Conservation (phyloP, 176 grass and related monocot genomes). For the Musa acuminata region DNA sequence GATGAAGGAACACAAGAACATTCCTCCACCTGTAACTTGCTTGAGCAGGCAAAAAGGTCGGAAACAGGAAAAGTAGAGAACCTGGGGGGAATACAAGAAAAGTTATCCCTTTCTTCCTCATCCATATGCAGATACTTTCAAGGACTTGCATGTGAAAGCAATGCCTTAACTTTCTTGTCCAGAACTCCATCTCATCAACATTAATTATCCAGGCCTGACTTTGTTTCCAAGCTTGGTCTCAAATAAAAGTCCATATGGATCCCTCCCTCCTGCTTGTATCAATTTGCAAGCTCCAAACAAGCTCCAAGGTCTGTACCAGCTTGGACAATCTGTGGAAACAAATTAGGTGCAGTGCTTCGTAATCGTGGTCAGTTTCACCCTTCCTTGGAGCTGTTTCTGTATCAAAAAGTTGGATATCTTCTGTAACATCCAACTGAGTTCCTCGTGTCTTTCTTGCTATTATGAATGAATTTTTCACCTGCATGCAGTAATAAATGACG, state of each 20-base stretch:
- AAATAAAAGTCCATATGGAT: slow-evolving; percentile 3
- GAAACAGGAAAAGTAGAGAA: neutral
- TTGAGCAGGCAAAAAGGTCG: neutral
- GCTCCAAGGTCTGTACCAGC: neutral
- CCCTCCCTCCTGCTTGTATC: neutral
- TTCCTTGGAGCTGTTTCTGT: neutral
- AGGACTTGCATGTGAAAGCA: neutral
- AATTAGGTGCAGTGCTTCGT: slow-evolving; percentile 12
- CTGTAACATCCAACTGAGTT: neutral
- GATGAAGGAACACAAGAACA: too few relatives aligned
- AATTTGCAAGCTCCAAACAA: neutral
- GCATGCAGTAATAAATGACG: neutral
- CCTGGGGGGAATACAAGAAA: neutral
- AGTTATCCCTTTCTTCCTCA: neutral
- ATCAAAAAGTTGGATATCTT: neutral
- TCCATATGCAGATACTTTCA: neutral
- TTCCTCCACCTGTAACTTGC: neutral
- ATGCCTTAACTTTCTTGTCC: neutral
- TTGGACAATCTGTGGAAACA: slow-evolving; percentile 16
- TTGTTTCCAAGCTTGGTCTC: slow-evolving; percentile 27
- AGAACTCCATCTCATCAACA: neutral
- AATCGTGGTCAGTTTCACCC: neutral
- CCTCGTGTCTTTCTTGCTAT: neutral
- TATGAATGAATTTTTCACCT: neutral
- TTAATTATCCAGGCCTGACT: neutral